Evolutionary conservation across 2,329 filamentous ascomycete species (phyloP).

Genomic region (Botrytis squamosa): DNA sequence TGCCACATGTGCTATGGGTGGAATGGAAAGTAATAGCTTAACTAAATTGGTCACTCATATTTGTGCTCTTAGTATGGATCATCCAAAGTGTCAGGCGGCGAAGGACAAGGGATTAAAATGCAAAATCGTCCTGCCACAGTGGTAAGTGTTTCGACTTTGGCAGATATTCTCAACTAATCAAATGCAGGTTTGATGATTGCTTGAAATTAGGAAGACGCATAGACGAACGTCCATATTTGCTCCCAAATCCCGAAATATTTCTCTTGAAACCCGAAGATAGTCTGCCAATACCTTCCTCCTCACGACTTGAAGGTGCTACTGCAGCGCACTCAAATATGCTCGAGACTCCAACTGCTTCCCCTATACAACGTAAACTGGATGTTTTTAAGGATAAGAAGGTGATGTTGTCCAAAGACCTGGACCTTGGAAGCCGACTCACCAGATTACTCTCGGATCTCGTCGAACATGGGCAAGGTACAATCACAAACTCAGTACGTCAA

Average conservation of each 20-base stretch:
- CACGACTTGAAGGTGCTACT: constrained; percentile 66
- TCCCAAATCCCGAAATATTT: constrained; percentile 86
- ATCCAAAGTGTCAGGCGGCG: constrained; percentile 67
- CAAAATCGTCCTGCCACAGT: constrained; percentile 90
- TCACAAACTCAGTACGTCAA: constrained; percentile 63
- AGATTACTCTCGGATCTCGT: constrained; percentile 71
- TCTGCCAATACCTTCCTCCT: constrained; percentile 55
- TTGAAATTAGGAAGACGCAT: constrained; percentile 90
- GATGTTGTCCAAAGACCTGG: constrained; percentile 73
- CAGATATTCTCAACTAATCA: constrained; percentile 31
- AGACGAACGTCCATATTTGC: constrained; percentile 78
- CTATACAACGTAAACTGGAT: constrained; percentile 54
- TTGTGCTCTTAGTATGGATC: constrained; percentile 74
- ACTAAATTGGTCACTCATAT: constrained; percentile 82
- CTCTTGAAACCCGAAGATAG: constrained; percentile 54
- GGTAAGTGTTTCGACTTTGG: constrained; percentile 49
- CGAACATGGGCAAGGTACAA: constrained; percentile 63
- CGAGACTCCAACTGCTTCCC: constrained; percentile 45
- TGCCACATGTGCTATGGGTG: constrained; percentile 85
- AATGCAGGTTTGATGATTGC: constrained; percentile 86
- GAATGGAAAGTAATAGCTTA: constrained; percentile 70
- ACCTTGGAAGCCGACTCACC: constrained; percentile 64
- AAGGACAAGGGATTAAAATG: constrained; percentile 63
- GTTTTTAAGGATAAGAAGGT: constrained; percentile 79
- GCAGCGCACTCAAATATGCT: constrained; percentile 47